Percentiles rank a stretch among this genome's conserved stretches.
Evolutionary conservation across 371 early-diverging fungal species (phyloP).

Genomic region (Thermomucor indicae-seudaticae): DNA sequence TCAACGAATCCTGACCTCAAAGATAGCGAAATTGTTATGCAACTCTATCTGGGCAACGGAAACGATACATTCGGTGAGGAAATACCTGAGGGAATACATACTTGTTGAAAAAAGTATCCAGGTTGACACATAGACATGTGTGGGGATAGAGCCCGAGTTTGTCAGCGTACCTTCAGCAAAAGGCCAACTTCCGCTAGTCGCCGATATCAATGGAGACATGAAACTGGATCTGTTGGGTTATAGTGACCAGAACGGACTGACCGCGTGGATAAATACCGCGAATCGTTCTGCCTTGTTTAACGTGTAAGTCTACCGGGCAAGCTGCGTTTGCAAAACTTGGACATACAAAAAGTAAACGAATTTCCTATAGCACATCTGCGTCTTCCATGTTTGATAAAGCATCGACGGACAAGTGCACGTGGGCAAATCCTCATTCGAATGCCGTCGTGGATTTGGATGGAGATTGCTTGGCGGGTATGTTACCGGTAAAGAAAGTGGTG

Average conservation of each 20-base stretch:
- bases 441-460: conserved; percentile 91
- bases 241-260: conserved; percentile 33
- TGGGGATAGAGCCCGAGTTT: conserved; percentile 29
- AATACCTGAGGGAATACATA: background rate
- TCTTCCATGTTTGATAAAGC: conserved; percentile 15
- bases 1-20: conserved; percentile 25
- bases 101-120: background rate
- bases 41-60: conserved; percentile 69
- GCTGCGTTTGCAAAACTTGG: background rate
- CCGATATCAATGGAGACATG: conserved; percentile 81
- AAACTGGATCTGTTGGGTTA: conserved; percentile 78
- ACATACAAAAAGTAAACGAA: background rate
- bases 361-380: conserved; percentile 25
- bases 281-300: conserved; percentile 25
- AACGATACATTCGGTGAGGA: conserved; percentile 56
- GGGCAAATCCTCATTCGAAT: conserved; percentile 79
- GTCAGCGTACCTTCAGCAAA: conserved; percentile 53
- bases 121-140: background rate
- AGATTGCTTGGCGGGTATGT: conserved; percentile 78
- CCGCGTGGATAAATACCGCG: conserved; percentile 54
- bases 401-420: conserved; percentile 49
- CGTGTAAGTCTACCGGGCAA: conserved; percentile 21
- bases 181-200: conserved; percentile 68
- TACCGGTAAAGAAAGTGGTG: background rate
- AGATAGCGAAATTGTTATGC: conserved; percentile 57